Evolutionary conservation across 495 filamentous ascomycete species (phyloP).

Genomic region (Platismatia glauca): DNA sequence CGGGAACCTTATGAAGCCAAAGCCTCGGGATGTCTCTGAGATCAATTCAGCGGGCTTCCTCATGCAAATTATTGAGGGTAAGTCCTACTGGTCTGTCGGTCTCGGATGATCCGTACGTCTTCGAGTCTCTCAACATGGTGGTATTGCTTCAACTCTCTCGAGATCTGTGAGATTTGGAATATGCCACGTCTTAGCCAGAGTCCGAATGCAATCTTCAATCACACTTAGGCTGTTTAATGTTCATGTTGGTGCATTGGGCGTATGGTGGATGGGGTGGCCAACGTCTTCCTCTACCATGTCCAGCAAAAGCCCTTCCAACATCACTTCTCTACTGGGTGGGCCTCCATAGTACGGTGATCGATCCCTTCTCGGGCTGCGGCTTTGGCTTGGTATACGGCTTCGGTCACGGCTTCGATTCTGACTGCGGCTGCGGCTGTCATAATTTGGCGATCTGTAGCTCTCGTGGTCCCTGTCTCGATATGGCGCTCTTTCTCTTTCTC

Average conservation of each 20-base stretch:
- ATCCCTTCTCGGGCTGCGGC: conserved; percentile 35
- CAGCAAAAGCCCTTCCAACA: conserved; percentile 52
- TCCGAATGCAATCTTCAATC: conserved; percentile 21
- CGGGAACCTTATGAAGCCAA: conserved; percentile 62
- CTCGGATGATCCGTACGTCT: conserved; percentile 57
- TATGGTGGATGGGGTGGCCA: conserved; percentile 33
- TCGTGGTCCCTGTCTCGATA: conserved; percentile 52
- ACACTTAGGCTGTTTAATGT: conserved; percentile 18
- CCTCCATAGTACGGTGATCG: conserved; percentile 39
- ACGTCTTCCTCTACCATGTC: conserved; percentile 56
- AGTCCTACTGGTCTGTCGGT: conserved; percentile 53
- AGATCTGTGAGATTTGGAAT: conserved; percentile 46
- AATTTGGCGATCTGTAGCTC: conserved; percentile 44
- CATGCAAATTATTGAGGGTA: not conserved
- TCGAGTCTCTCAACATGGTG: conserved; percentile 51
- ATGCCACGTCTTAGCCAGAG: conserved; percentile 41
- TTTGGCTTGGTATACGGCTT: conserved; percentile 34
- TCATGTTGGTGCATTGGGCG: conserved; percentile 16
- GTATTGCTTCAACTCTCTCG: conserved; percentile 49
- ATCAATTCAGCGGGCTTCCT: conserved; percentile 12
- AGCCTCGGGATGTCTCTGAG: conserved; percentile 49
- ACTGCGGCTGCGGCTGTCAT: conserved; percentile 32
- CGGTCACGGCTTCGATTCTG: conserved; percentile 35
- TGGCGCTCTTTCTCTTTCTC: conserved; percentile 30
- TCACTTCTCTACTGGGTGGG: conserved; percentile 49